Base-by-base conservation (phyloP, 352 stramenopile species). In the Pythium plurisporium region DNA sequence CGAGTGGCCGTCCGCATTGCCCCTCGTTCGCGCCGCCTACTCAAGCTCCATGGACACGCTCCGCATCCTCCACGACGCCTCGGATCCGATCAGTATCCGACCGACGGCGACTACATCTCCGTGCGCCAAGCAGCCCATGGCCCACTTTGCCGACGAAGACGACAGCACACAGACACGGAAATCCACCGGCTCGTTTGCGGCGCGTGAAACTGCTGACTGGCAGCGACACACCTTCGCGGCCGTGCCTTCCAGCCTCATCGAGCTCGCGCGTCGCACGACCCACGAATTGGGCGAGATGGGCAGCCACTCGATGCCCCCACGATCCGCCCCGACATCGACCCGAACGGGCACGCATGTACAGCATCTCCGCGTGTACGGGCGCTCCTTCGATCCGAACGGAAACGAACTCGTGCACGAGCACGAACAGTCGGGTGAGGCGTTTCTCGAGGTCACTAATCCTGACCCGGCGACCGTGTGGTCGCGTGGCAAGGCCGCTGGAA, bases 401-500 rank as follows among this genome's bases (percentile, higher is more conserved):
- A 57, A 51, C 38, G 49, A 58, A 17, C 31, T 74, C 69, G 52
- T 73, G 42, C 37, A 55, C 41, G 23, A 61, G 14, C 30, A 65
- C 36, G 58, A 69, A 30, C 49, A 19, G 20, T 40, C 74, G 4
- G 81, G 78, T 6, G 62, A 52, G 0, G 43, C 67, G 6, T 62
- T 93, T 17, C 55, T 87, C 7, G 64, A 65, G 7, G 53, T 91
- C 0, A 26, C 69, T 17, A 60, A 69, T 25, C 83, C 83, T 4
- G 62, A 69, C 17, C 14, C 51, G 0, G 67, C 67, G 26, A 85
- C 75, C 6, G 70, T 86, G n/a, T 94, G 84, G 84, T 85, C 74
- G 22, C 76, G 84, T 27, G 84, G 84, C 31, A 79, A 82, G 42
- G 70, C 79, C 3, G 80, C 86, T 15, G 55, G 58, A n/a, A 87